A percentile compares a stretch with the other conserved stretches of the same genome.
Evolutionary conservation across 371 early-diverging fungal genomes (phyloP).

Genomic region (Zancudomyces culisetae): DNA sequence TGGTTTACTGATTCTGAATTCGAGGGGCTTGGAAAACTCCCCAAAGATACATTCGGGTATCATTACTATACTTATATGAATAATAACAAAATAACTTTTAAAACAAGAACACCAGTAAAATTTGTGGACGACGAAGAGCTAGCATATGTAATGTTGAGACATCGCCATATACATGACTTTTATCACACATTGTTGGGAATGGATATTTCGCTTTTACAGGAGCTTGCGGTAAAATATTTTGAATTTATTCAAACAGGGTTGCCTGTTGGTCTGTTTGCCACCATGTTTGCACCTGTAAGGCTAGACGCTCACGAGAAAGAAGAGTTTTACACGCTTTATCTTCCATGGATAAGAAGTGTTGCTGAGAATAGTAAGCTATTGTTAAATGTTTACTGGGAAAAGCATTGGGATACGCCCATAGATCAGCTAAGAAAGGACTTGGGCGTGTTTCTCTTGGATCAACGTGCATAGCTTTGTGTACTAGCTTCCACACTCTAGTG

Average conservation of each 20-base stretch:
- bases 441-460: conserved; percentile 14
- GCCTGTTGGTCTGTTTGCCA: conserved; percentile 70
- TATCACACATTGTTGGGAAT: conserved; percentile 75
- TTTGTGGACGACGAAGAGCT: conserved; percentile 76
- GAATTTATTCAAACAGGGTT: conserved; percentile 78
- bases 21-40: conserved; percentile 34
- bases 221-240: conserved; percentile 86
- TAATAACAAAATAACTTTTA: conserved; percentile 56
- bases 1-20: conserved; percentile 42
- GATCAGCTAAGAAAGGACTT: conserved; percentile 46
- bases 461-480: no score
- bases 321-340: conserved; percentile 43
- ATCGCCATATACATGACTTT: conserved; percentile 87
- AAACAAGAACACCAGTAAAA: conserved; percentile 60
- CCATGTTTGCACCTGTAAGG: conserved; percentile 59
- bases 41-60: conserved; percentile 66
- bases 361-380: conserved; percentile 48
- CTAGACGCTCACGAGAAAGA: conserved; percentile 34
- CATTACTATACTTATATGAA: conserved; percentile 65
- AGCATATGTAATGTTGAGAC: conserved; percentile 83
- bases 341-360: conserved; percentile 82
- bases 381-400: conserved; percentile 77
- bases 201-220: conserved; percentile 72
- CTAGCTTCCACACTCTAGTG: no score
- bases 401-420: conserved; percentile 47